These are phyloP conservation scores for Citrus reticulata DNA, from an alignment of 345 rosid species.

Conservation along the genomic window DNA sequence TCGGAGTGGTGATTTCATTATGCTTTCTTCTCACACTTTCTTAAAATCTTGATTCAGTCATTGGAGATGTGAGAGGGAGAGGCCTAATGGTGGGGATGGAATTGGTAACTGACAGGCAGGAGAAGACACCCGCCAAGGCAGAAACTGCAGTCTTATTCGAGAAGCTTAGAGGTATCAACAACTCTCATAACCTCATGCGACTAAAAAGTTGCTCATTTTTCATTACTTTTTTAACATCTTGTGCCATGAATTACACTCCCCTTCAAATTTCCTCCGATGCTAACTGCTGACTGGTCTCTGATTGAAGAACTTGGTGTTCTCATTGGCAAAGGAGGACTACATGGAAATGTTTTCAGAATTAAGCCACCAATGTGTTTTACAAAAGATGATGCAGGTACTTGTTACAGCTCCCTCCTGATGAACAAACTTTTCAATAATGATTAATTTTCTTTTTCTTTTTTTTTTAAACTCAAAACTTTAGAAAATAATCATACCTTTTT, in stretches of 20 bases:
- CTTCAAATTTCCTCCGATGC: background rate
- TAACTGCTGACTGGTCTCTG: conserved; percentile 9
- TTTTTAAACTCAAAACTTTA: background rate
- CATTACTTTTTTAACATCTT: background rate
- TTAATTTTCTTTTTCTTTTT: too few species aligned
- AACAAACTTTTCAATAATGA: background rate
- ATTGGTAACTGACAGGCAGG: conserved; percentile 72
- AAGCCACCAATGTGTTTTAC: conserved; percentile 96
- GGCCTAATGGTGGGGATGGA: conserved; percentile 88
- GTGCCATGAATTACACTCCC: background rate
- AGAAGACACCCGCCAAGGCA: conserved; percentile 84
- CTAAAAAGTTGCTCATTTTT: background rate
- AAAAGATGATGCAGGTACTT: conserved; percentile 85
- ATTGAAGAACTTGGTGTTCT: conserved; percentile 70
- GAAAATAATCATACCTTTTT: background rate
- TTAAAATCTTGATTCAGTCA: conserved; percentile 41
- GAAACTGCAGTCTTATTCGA: conserved; percentile 77
- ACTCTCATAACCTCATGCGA: background rate
- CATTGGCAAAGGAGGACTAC: conserved; percentile 89
- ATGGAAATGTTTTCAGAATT: conserved; percentile 85
- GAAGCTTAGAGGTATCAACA: conserved; percentile 65
- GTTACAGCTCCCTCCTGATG: background rate
- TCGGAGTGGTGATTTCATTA: background rate
- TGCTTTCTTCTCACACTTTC: background rate
- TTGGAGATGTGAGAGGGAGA: conserved; percentile 93